Base-by-base conservation (phyloP, 2,329 filamentous ascomycete genomes). In the Diaporthe eres region DNA sequence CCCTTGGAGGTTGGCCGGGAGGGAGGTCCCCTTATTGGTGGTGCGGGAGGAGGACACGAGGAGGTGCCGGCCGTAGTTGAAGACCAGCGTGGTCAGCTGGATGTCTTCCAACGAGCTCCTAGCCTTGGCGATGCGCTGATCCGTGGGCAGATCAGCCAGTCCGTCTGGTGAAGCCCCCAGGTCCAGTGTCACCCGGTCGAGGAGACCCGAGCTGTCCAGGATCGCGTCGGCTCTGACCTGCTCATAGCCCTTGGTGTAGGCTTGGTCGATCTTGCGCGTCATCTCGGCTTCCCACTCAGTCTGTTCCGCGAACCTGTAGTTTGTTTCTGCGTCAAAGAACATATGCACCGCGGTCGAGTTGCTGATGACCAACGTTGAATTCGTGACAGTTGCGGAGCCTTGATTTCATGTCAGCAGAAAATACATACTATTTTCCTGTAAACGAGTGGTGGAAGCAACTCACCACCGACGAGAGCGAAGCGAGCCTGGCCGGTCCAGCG, bases 1-100 rank as follows among this genome's bases (percentile, higher is more conserved):
- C 0, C 83, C 84, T 76, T 85, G 84, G 0, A 84, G 81, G 39
- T 82, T 85, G 3, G 84, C 81, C 4, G 68, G 68, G 37, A 71
- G 68, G 7, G 63, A 67, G 19, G 19, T 67, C 8, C 44, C 63
- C 19, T 37, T 44, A 22, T 19, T n/a, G 63, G 28, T 67, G 61
- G 19, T 34, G 44, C 61, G 44, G 17, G 63, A 67, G 28, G 63
- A 67, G 7, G 44, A 22, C 10, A n/a, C 3, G 83, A 83, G 22
- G 84, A 78, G 75, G 39, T 72, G 68, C 49, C 51, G 68, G 34
- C 63, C 55, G n/a, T 57, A 71, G 49, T 71, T 71, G 68, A 60
- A 55, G 68, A 71, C 55, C 49, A 55, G 39, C 3, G 71, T 61
- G n/a, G 37, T 67, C 17, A 51, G 42, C 22, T 53, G 39, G 31